phyloP scores from a whole-genome alignment of 2,329 filamentous ascomycete species.

The Leptodontidium sp. region DNA sequence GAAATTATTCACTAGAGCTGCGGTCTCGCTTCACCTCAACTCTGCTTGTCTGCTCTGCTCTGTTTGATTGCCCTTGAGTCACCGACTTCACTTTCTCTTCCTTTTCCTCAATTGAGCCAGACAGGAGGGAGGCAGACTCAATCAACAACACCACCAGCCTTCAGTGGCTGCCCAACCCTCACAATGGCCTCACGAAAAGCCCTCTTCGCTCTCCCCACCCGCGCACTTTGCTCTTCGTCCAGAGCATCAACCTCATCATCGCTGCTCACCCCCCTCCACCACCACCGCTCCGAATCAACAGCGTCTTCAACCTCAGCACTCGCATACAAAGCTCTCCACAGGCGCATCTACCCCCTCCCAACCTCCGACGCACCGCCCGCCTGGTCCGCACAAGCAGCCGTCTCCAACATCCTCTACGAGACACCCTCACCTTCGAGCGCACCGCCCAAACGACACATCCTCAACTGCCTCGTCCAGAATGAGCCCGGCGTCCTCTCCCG shows the following conservation, averaged over 20 bases:
- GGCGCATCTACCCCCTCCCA: slow-evolving; percentile 85
- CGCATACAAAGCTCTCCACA: slow-evolving; percentile 96
- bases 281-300: slow-evolving; percentile 53
- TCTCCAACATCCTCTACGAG: slow-evolving; percentile 99
- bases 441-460: slow-evolving; percentile 91
- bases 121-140: slow-evolving; percentile 2
- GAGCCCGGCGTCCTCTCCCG: slow-evolving; percentile 97
- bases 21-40: slow-evolving; percentile 4
- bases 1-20: slow-evolving; percentile 5
- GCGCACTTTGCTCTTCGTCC: slow-evolving; percentile 33
- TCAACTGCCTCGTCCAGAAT: slow-evolving; percentile 99
- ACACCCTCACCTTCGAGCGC: slow-evolving; percentile 84
- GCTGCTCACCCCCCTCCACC: slow-evolving; percentile 38
- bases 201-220: slow-evolving; percentile 41
- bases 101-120: neutral
- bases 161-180: slow-evolving; percentile 9
- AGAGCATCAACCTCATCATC: slow-evolving; percentile 27
- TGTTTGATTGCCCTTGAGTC: neutral
- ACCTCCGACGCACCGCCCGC: slow-evolving; percentile 78
- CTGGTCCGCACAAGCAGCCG: slow-evolving; percentile 91
- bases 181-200: slow-evolving; percentile 46
- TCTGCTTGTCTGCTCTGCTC: no score
- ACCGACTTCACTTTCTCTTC: neutral
- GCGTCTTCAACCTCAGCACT: slow-evolving; percentile 87
- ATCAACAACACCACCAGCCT: slow-evolving; percentile 1